Evolutionary conservation across 2,329 filamentous ascomycete species (phyloP).

Genomic region (Pyricularia pennisetigena): DNA sequence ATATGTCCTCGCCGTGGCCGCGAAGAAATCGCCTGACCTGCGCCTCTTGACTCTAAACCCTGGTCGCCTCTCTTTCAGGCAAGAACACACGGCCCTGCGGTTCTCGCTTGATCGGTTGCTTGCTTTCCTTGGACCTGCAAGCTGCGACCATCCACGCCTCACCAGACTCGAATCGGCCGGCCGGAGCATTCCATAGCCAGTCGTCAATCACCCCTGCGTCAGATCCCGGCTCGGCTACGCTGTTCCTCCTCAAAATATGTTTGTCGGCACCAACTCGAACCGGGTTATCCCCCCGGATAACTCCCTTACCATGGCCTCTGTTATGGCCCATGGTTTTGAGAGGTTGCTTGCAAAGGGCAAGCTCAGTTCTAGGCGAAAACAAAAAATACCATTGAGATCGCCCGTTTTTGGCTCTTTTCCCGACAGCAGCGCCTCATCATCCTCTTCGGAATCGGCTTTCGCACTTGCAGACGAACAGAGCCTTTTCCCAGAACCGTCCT

Average conservation of each 20-base stretch:
- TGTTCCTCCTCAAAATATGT: constrained; percentile 1
- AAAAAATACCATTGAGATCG: background rate
- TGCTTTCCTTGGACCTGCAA: background rate
- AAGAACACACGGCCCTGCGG: background rate
- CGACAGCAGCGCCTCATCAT: background rate
- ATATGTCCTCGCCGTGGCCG: background rate
- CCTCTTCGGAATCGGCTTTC: background rate
- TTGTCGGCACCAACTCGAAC: constrained; percentile 3
- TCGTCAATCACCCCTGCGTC: background rate
- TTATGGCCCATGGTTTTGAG: constrained; percentile 1
- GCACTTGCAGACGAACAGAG: background rate
- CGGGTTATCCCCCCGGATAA: constrained; percentile 2
- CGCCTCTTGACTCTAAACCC: constrained; percentile 3
- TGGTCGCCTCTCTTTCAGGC: background rate
- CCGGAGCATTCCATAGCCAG: background rate
- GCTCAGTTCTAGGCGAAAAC: background rate
- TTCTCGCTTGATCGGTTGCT: background rate
- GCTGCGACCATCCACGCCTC: background rate
- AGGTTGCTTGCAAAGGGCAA: constrained; percentile 2
- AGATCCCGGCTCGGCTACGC: background rate
- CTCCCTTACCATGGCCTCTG: constrained; percentile 1
- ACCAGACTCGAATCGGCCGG: background rate
- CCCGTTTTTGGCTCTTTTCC: background rate
- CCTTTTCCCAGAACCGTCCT: constrained; percentile 39
- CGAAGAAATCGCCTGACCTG: background rate